Conservation (phyloP, 495 filamentous ascomycete genomes). For the Amphirosellinia nigrospora region DNA sequence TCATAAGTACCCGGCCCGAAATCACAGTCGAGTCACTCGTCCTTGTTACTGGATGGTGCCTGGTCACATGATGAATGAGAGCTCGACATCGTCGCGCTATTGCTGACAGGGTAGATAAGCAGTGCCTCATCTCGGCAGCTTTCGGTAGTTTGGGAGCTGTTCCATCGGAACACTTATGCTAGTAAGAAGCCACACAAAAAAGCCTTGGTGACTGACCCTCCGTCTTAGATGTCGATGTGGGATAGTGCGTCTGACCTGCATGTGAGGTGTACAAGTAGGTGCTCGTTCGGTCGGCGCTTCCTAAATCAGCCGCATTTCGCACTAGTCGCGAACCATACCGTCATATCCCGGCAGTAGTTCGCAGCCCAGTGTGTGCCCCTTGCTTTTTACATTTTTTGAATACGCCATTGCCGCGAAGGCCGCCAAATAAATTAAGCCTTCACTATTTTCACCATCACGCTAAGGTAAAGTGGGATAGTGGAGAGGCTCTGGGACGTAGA, state of each 20-base stretch:
- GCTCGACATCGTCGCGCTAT: not conserved
- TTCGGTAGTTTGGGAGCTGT: not conserved
- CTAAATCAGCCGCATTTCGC: no score
- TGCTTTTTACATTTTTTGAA: no score
- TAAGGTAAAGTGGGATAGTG: conserved; percentile 15
- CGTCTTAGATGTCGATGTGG: no score
- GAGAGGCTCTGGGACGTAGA: not conserved
- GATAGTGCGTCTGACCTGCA: no score
- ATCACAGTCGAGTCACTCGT: not conserved
- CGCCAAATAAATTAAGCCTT: conserved; percentile 15
- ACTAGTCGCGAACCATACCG: no score
- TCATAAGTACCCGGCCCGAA: not conserved
- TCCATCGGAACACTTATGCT: conserved; percentile 6
- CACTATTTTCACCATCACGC: conserved; percentile 2
- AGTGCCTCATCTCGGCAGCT: conserved; percentile 1
- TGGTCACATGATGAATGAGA: not conserved
- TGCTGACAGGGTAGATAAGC: conserved; percentile 8
- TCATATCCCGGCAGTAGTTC: no score
- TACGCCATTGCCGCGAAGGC: conserved; percentile 12
- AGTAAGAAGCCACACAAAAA: not conserved
- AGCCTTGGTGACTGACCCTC: no score
- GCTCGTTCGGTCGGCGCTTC: no score
- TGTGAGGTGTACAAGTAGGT: no score
- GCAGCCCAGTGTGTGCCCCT: not conserved
- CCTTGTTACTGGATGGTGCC: not conserved